Base-by-base conservation (phyloP, 2,329 filamentous ascomycete species). In the Apiospora hydei region DNA sequence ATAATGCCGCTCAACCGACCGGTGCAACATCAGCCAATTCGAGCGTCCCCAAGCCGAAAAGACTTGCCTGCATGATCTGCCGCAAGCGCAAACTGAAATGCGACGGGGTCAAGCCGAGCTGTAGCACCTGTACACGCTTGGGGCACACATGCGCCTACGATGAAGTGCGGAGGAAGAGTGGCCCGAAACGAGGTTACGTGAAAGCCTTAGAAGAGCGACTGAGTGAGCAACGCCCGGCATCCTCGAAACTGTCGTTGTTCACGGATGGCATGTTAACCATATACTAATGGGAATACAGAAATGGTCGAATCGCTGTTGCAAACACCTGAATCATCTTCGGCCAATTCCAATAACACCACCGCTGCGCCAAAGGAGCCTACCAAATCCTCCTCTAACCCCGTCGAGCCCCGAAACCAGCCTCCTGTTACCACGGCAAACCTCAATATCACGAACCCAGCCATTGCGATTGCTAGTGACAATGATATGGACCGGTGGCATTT, bases 1-100 rank as follows among this genome's bases (percentile, higher is more conserved):
- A 82, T 72, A 81, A 82, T 72, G 80, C 81, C 70, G 81, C 77
- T 77, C 78, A 78, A 76, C 77, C 46, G 44, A 18, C 49, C 2
- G 46, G 46, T 24, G 34, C 68, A 13, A 44, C 83, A 57, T 81
- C 82, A 73, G 87, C 88, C 76, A 90, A 91, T 75, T 82, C 84
- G 68, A 86, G 82, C 77, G 86, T 94, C 30, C 92, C 93, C 69
- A 94, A 94, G 78, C 91, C 92, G n/a, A 98, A 98, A 86, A 90
- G 96, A 76, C 93, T 98, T 78, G 96, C 96, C 49, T 99, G 96
- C 82, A 94, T 98, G 80, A 91, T 98, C 74, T 99, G 96, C 81
- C 89, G 96, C 78, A 96, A 95, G 83, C 89, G 96, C 80, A 98
- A 98, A 84, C 86, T 98, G 76, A 93, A 93, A 83, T 98, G 95